These are phyloP conservation scores for Botrytis byssoidea DNA, from an alignment of 2,329 filamentous ascomycete species.

Conservation along the genomic window DNA sequence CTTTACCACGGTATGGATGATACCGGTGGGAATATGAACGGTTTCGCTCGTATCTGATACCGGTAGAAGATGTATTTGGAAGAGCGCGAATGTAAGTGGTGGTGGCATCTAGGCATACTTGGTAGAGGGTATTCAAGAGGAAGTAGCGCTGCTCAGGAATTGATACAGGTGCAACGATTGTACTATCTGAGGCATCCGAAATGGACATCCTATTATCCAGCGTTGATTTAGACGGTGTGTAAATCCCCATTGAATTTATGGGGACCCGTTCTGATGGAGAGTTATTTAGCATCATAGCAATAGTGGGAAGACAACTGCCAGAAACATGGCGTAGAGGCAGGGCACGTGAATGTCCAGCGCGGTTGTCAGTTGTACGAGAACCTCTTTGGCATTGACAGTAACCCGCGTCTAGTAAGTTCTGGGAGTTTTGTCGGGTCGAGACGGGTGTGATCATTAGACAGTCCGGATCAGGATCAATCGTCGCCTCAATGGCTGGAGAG, in stretches of 20 bases:
- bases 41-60: not conserved
- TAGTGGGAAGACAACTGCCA: conserved; percentile 1
- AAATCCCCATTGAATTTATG: not conserved
- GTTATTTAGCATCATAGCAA: conserved; percentile 16
- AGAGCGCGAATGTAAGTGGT: conserved; percentile 21
- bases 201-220: conserved; percentile 10
- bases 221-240: not conserved
- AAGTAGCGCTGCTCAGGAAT: conserved; percentile 23
- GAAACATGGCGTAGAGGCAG: not conserved
- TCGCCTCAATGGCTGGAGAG: conserved; percentile 2
- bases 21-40: conserved; percentile 4
- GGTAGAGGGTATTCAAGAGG: conserved; percentile 27
- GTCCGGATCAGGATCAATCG: conserved; percentile 4
- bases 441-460: conserved; percentile 17
- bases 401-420: not conserved
- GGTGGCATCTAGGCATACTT: conserved; percentile 28
- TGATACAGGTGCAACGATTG: conserved; percentile 14
- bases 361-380: not conserved
- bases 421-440: conserved; percentile 9
- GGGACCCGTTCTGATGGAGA: not conserved
- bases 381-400: conserved; percentile 5
- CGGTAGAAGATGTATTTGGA: not conserved
- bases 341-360: not conserved
- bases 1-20: conserved; percentile 23
- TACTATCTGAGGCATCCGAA: conserved; percentile 20